Evolutionary conservation across 2,329 filamentous ascomycete species (phyloP).

Genomic region (Diplodia mutila): DNA sequence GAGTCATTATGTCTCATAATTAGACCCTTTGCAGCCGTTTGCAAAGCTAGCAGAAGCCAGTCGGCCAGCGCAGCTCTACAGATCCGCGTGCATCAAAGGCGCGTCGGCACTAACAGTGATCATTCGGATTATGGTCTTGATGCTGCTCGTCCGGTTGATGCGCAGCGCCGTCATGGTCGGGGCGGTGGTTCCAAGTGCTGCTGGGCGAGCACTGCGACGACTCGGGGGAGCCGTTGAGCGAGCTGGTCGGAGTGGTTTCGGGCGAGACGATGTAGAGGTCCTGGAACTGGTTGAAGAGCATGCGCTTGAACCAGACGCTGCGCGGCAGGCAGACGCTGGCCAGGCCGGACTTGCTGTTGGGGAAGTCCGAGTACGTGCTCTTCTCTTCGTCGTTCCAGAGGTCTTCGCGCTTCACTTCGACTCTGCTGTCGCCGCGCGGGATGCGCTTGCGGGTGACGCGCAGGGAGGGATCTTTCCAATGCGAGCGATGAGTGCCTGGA

Average conservation of each 20-base stretch:
- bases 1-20: slow-evolving; percentile 15
- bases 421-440: slow-evolving; percentile 49
- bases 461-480: slow-evolving; percentile 45
- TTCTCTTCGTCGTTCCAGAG: slow-evolving; percentile 47
- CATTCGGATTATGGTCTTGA: not conserved
- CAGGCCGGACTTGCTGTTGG: slow-evolving; percentile 51
- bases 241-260: slow-evolving; percentile 41
- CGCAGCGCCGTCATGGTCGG: not conserved
- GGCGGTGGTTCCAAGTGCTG: slow-evolving; percentile 13
- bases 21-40: not conserved
- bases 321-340: slow-evolving; percentile 53
- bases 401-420: slow-evolving; percentile 53
- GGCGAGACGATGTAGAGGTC: slow-evolving; percentile 56
- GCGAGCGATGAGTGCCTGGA: slow-evolving; percentile 27
- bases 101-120: not conserved
- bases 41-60: not conserved
- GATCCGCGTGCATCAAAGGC: not conserved
- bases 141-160: not conserved
- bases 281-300: slow-evolving; percentile 51
- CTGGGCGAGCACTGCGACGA: slow-evolving; percentile 43
- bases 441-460: slow-evolving; percentile 53
- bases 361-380: slow-evolving; percentile 28
- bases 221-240: slow-evolving; percentile 45
- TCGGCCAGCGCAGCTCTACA: not conserved
- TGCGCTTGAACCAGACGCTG: slow-evolving; percentile 50